Base-by-base conservation (phyloP, 768 basidiomycete genomes). In the Kwoniella pini region DNA sequence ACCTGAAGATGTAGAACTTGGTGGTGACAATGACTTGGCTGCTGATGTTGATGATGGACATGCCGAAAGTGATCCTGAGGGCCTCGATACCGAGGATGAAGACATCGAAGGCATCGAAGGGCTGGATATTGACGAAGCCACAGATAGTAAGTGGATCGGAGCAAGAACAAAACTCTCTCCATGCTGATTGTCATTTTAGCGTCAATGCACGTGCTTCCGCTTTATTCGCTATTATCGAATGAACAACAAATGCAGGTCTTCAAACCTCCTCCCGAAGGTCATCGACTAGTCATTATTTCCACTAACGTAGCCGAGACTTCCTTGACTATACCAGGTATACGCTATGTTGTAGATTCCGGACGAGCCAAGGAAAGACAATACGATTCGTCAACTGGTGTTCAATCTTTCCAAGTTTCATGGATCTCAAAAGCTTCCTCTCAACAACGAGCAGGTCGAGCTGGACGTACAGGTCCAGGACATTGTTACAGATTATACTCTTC, bases 231-330 rank as follows among this genome's bases (percentile, higher is more conserved):
- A 3, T 81, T 98, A 2, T 83, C 96, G 1, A 91, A 88, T 60
- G 93, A 97, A 56, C 90, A 91, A 76, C 96, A 99, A 74, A 92
- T 97, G 89, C 83, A 83, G 19, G 94, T 97, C 2, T 99, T 99
- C 74, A 81, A 87, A 60, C 81, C 87, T 0, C 91, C 94, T 12
- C 96, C 96, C 0, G 79, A 82, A 4, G 89, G 87, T 4, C 80
- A 82, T 60, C 89, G 96, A 33, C 83, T 99, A 3, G 93, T 98
- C 13, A 91, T 98, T 15, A 87, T 99, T 4, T 86, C 95, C 1
- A 98, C 95, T 1, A 97, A 98, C 75, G 88, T 97, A 26, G 95
- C 95, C 0, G 95, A 98, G 77, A 98, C 95, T 0, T 96, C 95
- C 6, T 81, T 98, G 30, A 98, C 95, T 0, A 99, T 99, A 60